phyloP scores from a whole-genome alignment of 1,284 basidiomycete species.

The Malassezia yamatoensis region DNA sequence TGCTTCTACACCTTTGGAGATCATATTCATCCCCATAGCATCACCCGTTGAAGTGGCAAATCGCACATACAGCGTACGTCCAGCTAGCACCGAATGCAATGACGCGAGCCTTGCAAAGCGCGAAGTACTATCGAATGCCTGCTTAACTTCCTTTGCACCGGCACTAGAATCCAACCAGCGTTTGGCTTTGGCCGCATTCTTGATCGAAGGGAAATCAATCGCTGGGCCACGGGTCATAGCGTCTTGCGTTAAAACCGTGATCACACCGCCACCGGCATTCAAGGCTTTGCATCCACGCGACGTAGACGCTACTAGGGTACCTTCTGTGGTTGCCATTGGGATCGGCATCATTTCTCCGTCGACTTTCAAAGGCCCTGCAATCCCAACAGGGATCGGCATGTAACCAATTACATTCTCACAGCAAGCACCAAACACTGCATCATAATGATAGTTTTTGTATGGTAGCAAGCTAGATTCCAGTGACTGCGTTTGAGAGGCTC shows the following conservation, averaged over 20 bases:
- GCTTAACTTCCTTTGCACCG: constrained; percentile 66
- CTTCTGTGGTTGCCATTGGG: constrained; percentile 98
- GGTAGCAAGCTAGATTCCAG: constrained; percentile 77
- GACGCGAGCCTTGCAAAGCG: constrained; percentile 43
- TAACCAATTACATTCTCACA: constrained; percentile 99
- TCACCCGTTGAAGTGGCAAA: constrained; percentile 93
- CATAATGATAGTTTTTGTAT: constrained; percentile 80
- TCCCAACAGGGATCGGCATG: constrained; percentile 89
- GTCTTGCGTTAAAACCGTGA: constrained; percentile 82
- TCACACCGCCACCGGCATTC: constrained; percentile 88
- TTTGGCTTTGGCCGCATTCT: constrained; percentile 70
- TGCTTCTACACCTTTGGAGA: constrained; percentile 58
- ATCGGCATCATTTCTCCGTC: constrained; percentile 79
- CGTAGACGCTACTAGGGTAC: constrained; percentile 91
- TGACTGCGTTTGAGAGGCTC: constrained; percentile 71
- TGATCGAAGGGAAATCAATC: constrained; percentile 80
- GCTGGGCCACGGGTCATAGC: constrained; percentile 98
- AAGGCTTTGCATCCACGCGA: constrained; percentile 96
- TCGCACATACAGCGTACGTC: constrained; percentile 73
- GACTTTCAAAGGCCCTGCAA: constrained; percentile 87
- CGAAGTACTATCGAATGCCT: constrained; percentile 79
- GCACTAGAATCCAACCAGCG: constrained; percentile 78
- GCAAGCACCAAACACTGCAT: constrained; percentile 86
- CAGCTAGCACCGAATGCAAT: constrained; percentile 42
- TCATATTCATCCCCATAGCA: constrained; percentile 99